Conservation (phyloP, 352 stramenopile genomes). For the Globisporangium carolinianum region DNA sequence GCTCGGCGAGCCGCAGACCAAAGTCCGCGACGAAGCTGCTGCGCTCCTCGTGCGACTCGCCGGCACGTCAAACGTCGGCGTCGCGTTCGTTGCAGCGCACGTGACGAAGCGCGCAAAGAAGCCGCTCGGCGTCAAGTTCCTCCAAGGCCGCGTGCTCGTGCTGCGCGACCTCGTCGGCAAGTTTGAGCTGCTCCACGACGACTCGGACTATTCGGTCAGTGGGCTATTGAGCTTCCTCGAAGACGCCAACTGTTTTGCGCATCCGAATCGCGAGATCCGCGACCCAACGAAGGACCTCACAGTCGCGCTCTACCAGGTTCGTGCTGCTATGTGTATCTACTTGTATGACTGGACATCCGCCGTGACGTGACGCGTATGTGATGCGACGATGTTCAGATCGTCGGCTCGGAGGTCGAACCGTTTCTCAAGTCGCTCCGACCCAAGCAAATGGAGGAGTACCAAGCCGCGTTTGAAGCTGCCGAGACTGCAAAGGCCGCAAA, state of each 20-base stretch:
- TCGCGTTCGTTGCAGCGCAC: conserved; percentile 52
- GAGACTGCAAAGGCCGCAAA: conserved; percentile 34
- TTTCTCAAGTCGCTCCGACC: conserved; percentile 77
- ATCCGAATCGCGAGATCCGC: conserved; percentile 85
- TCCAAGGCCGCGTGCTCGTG: conserved; percentile 53
- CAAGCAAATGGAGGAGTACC: conserved; percentile 91
- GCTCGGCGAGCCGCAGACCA: conserved; percentile 60
- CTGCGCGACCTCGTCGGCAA: conserved; percentile 52
- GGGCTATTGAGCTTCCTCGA: conserved; percentile 78
- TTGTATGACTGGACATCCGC: too few species aligned
- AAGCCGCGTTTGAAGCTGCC: conserved; percentile 74
- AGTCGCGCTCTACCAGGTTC: conserved; percentile 63
- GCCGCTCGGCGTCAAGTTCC: conserved; percentile 58
- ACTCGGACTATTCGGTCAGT: conserved; percentile 44
- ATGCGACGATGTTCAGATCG: conserved; percentile 12
- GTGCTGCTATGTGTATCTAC: not conserved
- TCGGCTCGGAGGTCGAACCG: conserved; percentile 59
- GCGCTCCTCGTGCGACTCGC: conserved; percentile 36
- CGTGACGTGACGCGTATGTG: too few species aligned
- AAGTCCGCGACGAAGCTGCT: conserved; percentile 65
- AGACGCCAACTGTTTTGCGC: conserved; percentile 77
- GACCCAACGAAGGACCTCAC: conserved; percentile 85
- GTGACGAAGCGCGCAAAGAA: conserved; percentile 73
- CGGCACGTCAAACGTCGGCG: conserved; percentile 55
- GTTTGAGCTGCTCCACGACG: conserved; percentile 34